Evolutionary conservation across 306 rosid genomes (phyloP).

Genomic region (Canavalia gladiata): DNA sequence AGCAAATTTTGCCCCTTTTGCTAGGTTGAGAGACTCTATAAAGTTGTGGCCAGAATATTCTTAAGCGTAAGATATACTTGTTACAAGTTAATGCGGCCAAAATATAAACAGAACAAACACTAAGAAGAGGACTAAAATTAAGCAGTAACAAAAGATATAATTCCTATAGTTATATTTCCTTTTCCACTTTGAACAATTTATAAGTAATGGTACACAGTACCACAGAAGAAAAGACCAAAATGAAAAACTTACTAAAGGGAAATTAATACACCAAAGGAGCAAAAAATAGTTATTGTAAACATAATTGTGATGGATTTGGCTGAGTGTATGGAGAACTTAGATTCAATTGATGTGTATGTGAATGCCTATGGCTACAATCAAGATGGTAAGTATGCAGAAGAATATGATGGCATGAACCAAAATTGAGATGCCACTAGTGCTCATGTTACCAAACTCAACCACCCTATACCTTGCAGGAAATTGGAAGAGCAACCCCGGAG

Average conservation of each 20-base stretch:
- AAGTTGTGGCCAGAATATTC: background rate
- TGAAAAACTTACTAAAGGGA: background rate
- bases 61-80: background rate
- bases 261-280: slow-evolving; percentile 9
- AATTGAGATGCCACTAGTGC: slow-evolving; percentile 93
- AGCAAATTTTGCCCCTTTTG: background rate
- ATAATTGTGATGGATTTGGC: slow-evolving; percentile 13
- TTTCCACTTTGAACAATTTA: slow-evolving; percentile 40
- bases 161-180: slow-evolving; percentile 25
- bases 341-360: slow-evolving; percentile 74
- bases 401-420: slow-evolving; percentile 86
- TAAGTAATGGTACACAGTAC: slow-evolving; percentile 34
- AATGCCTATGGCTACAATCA: slow-evolving; percentile 87
- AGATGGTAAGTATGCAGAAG: slow-evolving; percentile 84
- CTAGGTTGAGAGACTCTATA: background rate
- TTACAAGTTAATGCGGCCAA: background rate
- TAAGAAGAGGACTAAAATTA: slow-evolving; percentile 11
- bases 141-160: slow-evolving; percentile 33
- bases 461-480: slow-evolving; percentile 79
- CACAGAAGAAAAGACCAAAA: slow-evolving; percentile 12
- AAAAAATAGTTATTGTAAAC: background rate
- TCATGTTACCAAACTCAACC: slow-evolving; percentile 95
- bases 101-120: background rate
- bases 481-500: slow-evolving; percentile 92
- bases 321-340: background rate